Evolutionary conservation across 108 stramenopile genomes (phyloP), one percentile per base, ranked within the genome.

Genomic region (Skeletonema menzelii): DNA sequence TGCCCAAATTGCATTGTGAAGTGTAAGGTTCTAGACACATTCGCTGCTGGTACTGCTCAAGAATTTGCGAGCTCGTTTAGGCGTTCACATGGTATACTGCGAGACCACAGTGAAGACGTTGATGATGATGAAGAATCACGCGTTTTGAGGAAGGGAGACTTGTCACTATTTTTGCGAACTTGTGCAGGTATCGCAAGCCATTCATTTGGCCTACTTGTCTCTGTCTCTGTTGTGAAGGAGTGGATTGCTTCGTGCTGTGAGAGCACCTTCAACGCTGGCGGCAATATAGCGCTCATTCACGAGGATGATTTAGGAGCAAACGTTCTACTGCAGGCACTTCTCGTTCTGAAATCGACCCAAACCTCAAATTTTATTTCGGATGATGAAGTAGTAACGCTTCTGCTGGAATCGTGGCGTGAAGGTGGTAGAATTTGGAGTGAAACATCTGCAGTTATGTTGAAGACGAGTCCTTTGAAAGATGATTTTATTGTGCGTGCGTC

Each of bases 361-460:
- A n/a, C 30, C 27, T 5, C n/a, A 6, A 69, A 59, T 5, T 27
- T 34, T 8, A 49, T 74, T 24, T 47, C 69, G 22, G 67, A 67
- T 20, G 71, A 72, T 30, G 70, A 72, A 32, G 11, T 40, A 8
- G 27, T 68, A 12, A 67, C 68, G 13, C 62, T 87, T 14, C 15
- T 86, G 20, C 32, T 79, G 5, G 70, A 86, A 66, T 77, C 85
- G 20, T 87, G 86, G 86, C 64, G 70, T 20, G 74, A 85, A 59
- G 89, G 89, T 20, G 86, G 81, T 5, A 55, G 44, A 11, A 59
- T 73, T 64, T 90, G 89, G 89, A 40, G 75, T 27, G 68, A 75
- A 22, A 13, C 30, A 17, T 63, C 69, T 17, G 73, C 69, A 30
- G 60, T 77, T 32, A 47, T 72, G 14, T 40, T 84, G 24, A 61